phyloP scores from a whole-genome alignment of 2,329 filamentous ascomycete genomes.

The Sordariomycetes sp. region DNA sequence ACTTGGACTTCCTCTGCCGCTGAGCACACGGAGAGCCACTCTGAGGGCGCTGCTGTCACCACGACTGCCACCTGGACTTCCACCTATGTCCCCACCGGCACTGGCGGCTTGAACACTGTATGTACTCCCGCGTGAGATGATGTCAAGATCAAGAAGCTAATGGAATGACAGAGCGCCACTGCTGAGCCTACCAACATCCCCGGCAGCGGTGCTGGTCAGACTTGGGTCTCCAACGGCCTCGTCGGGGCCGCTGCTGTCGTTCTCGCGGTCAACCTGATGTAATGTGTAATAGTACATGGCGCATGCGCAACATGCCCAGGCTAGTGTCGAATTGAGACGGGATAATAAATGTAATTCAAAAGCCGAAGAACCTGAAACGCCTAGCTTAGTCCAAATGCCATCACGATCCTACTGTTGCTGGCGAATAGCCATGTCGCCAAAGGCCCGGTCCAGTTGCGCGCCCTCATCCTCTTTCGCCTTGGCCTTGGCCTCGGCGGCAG shows the following conservation, averaged over 20 bases:
- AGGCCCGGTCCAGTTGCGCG: slow-evolving; percentile 48
- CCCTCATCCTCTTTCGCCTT: slow-evolving; percentile 32
- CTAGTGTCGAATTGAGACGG: not conserved
- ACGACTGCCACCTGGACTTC: slow-evolving; percentile 5
- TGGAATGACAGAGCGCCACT: slow-evolving; percentile 1
- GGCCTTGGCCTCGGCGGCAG: slow-evolving; percentile 10
- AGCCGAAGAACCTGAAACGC: not conserved
- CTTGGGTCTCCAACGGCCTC: slow-evolving; percentile 4
- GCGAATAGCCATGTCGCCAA: slow-evolving; percentile 40
- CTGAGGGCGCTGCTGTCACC: slow-evolving; percentile 1
- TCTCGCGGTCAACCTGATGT: slow-evolving; percentile 9
- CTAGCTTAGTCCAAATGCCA: too few species aligned
- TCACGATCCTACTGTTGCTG: too few species aligned
- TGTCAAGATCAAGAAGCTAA: not conserved
- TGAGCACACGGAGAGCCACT: not conserved
- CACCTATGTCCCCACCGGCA: slow-evolving; percentile 2
- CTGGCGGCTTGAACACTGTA: slow-evolving; percentile 3
- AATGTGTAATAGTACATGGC: slow-evolving; percentile 4
- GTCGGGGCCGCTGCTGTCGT: slow-evolving; percentile 7
- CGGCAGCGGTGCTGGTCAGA: slow-evolving; percentile 4
- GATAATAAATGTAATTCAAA: not conserved
- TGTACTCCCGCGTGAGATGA: not conserved
- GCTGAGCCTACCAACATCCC: slow-evolving; percentile 3
- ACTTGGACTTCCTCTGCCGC: not conserved
- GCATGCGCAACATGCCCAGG: not conserved